Evolutionary conservation across 2,329 filamentous ascomycete genomes (phyloP), one percentile per base, ranked within the genome.

Genomic region (Pseudogymnoascus sp.): DNA sequence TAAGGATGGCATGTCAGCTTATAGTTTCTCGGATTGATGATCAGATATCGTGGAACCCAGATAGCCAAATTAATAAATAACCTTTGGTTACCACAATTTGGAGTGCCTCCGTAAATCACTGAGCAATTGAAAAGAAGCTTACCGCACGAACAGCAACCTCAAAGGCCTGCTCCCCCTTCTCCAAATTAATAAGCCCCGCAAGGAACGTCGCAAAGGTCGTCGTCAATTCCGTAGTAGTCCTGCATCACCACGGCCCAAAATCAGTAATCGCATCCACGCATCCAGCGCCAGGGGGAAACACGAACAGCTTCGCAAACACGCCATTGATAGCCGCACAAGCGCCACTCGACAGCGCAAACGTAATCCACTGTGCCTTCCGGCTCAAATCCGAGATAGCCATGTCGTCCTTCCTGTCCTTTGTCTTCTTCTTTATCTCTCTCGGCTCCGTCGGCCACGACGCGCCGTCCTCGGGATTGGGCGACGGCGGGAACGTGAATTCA

Each of bases 301-400:
- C 83, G 69, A 75, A 90, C 87, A 94, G 76, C 75, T 93, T 94
- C 0, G 90, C 90, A 76, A 93, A 91, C 4, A 90, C 86, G 62
- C 89, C 89, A 68, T 94, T 94, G 67, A 89, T 86, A 20, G 89
- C 88, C 33, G 90, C 90, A 69, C 88, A 92, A 60, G 82, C 85
- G 64, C 90, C 90, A 69, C 87, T 90, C 57, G 86, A 83, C 41
- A 92, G 72, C 41, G 90, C 88, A 64, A 88, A 81, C 58, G 86
- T 75, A 64, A 93, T 80, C 85, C 85, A 88, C 65, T 81, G 79
- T 65, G 64, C 62, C 60, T 75, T 75, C 58, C 70, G 67, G 68
- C 74, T 74, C 64, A 73, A 28, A 65, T 69, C 65, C 47, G 63
- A 62, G 14, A 39, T 58, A 61, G 50, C 18, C 20, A 64, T 68